Evolutionary conservation across 2,329 filamentous ascomycete genomes (phyloP).

Genomic region (Sclerotiophoma versabilis): DNA sequence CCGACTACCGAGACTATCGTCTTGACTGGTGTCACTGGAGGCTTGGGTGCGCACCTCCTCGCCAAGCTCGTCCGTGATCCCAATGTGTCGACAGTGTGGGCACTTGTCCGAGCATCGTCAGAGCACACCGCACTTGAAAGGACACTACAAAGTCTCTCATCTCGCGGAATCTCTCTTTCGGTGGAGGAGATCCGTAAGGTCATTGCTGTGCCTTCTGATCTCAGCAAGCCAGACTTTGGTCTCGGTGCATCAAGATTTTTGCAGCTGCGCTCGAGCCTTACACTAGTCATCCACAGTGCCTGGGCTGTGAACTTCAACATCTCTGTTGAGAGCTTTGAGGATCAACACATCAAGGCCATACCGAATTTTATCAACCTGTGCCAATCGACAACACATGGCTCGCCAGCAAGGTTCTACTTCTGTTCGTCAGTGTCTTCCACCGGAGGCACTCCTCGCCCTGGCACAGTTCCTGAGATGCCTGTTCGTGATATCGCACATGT

Average conservation of each 20-base stretch:
- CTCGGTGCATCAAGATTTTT: conserved; percentile 35
- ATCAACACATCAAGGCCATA: conserved; percentile 54
- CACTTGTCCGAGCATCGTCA: conserved; percentile 58
- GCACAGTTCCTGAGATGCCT: conserved; percentile 46
- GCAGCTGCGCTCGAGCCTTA: conserved; percentile 37
- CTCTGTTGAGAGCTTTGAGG: conserved; percentile 58
- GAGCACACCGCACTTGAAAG: conserved; percentile 45
- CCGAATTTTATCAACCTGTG: conserved; percentile 54
- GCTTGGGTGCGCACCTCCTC: conserved; percentile 67
- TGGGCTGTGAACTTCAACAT: conserved; percentile 67
- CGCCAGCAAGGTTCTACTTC: conserved; percentile 54
- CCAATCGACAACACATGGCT: conserved; percentile 39
- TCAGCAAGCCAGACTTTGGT: conserved; percentile 53
- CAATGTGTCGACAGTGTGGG: conserved; percentile 55
- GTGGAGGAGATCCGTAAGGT: conserved; percentile 39
- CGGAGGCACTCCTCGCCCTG: conserved; percentile 49
- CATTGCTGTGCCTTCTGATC: conserved; percentile 50
- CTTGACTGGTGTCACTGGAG: conserved; percentile 71
- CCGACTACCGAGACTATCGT: conserved; percentile 38
- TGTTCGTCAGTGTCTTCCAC: conserved; percentile 56
- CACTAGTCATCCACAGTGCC: conserved; percentile 59
- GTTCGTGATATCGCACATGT: conserved; percentile 50
- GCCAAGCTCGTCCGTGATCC: conserved; percentile 40
- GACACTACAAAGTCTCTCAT: conserved; percentile 43
- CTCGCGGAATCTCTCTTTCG: conserved; percentile 47